Conservation (phyloP, 2,329 filamentous ascomycete genomes). For the Neurospora crassa region DNA sequence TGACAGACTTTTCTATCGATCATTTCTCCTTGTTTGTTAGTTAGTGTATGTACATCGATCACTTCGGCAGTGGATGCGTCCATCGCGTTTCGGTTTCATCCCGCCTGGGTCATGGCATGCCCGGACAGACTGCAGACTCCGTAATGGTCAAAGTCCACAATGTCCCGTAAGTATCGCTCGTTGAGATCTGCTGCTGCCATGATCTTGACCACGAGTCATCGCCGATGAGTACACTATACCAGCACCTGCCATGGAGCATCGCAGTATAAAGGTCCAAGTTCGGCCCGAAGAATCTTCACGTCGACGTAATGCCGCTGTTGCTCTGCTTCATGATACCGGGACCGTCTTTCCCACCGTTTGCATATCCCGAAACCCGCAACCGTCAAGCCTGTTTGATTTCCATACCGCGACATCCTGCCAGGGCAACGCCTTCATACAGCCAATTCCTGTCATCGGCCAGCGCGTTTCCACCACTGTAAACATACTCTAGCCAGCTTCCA, state of each 20-base stretch:
- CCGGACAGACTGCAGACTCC: not conserved
- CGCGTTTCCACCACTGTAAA: not conserved
- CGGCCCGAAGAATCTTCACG: not conserved
- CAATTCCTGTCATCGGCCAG: not conserved
- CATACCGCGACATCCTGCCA: not conserved
- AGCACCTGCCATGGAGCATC: not conserved
- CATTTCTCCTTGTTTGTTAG: not conserved
- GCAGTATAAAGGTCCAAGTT: not conserved
- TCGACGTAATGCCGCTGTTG: not conserved
- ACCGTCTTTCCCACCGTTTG: not conserved
- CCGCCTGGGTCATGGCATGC: not conserved
- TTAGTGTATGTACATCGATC: not conserved
- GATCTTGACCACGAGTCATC: not conserved
- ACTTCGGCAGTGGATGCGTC: not conserved
- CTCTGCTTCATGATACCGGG: not conserved
- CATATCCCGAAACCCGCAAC: not conserved
- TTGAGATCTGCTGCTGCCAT: not conserved
- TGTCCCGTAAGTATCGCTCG: not conserved
- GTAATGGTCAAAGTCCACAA: not conserved
- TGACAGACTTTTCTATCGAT: not conserved
- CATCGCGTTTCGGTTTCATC: not conserved
- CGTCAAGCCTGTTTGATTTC: not conserved
- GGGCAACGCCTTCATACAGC: not conserved
- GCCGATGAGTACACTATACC: not conserved
- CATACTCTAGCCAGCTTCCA: not conserved